Evolutionary conservation across 2,329 filamentous ascomycete genomes (phyloP), one percentile per base, ranked within the genome.

Genomic region (Ophiostoma sp.): DNA sequence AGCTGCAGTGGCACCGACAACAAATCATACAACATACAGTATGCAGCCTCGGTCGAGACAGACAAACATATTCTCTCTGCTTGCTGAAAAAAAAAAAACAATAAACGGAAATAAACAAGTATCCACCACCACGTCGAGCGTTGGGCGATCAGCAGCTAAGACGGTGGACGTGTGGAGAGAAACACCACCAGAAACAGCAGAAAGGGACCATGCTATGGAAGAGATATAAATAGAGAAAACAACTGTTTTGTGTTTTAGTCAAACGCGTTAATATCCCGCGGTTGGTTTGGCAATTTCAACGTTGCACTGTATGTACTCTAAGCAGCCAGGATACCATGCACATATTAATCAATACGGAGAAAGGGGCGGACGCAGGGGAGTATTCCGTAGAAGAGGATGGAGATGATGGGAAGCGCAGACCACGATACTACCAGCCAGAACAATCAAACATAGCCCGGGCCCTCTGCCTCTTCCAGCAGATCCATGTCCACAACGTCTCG

Each of bases 111-210:
- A 15, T 33, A n/a, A 4, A 33, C 17, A 1, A 13, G 33, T 69
- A 54, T 69, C 64, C 64, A 67, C 64, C 64, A 13, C 17, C 52
- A 57, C n/a, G 8, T 27, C n/a, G 44, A 35, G n/a, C 23, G 39
- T 66, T 27, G 27, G 36, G 48, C 68, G 68, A 69, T 67, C 68
- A 62, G 68, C 64, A 69, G 68, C 62, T 69, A 67, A 31, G 68
- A 69, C 31, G 20, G 62, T 48, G 23, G 52, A 23, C n/a, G 44
- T 41, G 68, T 66, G 60, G 41, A 36, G 68, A 69, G 31, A 33
- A 27, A 41, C 17, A 39, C 17, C 4, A 33, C 17, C 44, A 48
- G 44, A 48, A 48, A 48, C 44, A n/a, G 3, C 17, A 7, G 13
- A 8, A 60, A 31, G 23, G 31, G 23, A 52, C 1, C 44, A 41